Percentiles rank a stretch among this genome's conserved stretches.
These are phyloP conservation scores for Phytopythium vexans DNA, from an alignment of 352 stramenopile species.

Conservation along the genomic window DNA sequence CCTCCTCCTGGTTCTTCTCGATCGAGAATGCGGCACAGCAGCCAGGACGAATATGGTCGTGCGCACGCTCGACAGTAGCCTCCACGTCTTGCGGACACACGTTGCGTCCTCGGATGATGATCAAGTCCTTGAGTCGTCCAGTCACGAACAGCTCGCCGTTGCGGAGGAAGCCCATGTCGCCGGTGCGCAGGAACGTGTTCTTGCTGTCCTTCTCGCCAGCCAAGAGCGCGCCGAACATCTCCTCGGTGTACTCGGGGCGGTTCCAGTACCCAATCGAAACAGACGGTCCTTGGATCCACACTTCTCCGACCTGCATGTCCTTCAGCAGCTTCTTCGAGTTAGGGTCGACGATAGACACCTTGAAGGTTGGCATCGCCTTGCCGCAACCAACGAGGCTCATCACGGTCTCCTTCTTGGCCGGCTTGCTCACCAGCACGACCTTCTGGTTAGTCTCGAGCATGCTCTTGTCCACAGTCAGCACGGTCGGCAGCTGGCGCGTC, in stretches of 20 bases:
- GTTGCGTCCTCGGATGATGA: constrained; percentile 83
- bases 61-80: constrained; percentile 55
- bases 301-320: constrained; percentile 82
- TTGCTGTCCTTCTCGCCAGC: constrained; percentile 31
- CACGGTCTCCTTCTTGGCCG: constrained; percentile 20
- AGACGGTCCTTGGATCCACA: constrained; percentile 90
- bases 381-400: constrained; percentile 79
- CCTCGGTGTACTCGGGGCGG: constrained; percentile 55
- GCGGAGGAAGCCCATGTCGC: constrained; percentile 74
- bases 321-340: constrained; percentile 42
- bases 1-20: constrained; percentile 74
- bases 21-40: constrained; percentile 79
- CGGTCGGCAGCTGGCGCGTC: constrained; percentile 42
- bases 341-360: constrained; percentile 61
- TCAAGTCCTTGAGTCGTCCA: constrained; percentile 75
- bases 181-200: constrained; percentile 53
- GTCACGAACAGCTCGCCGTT: constrained; percentile 73
- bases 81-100: constrained; percentile 78
- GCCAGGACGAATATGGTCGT: constrained; percentile 66
- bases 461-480: constrained; percentile 67
- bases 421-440: constrained; percentile 30
- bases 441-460: constrained; percentile 55
- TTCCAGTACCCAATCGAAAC: constrained; percentile 77
- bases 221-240: constrained; percentile 66
- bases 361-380: constrained; percentile 74